phyloP scores from a whole-genome alignment of 73 alveolate genomes.

The Blepharisma stoltei region DNA sequence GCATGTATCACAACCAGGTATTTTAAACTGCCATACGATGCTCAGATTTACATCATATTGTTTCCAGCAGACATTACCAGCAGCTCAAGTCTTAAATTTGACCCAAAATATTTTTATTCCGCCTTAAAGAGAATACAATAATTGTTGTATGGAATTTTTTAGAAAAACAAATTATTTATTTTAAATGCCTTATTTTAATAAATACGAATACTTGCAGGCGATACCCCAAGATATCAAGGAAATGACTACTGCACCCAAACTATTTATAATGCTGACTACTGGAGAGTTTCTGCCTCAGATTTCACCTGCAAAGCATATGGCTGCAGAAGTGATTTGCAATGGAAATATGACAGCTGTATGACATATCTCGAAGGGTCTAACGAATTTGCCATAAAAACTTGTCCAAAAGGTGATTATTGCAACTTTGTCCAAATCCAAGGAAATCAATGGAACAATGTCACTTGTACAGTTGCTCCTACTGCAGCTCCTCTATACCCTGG shows the following conservation, averaged over 20 bases:
- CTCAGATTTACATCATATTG: not conserved
- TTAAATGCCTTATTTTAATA: no score
- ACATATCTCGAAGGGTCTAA: not conserved
- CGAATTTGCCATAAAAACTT: not conserved
- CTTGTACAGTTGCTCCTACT: not conserved
- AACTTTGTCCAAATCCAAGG: not conserved
- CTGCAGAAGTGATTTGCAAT: not conserved
- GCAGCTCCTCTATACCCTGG: not conserved
- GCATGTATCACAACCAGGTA: not conserved
- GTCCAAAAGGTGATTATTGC: not conserved
- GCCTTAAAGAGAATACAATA: no score
- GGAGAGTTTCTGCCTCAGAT: not conserved
- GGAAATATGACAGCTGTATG: not conserved
- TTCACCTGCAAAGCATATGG: slow-evolving; percentile 19
- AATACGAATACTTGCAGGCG: not conserved
- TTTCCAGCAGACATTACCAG: not conserved
- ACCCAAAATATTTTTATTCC: no score
- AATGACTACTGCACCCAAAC: slow-evolving; percentile 16
- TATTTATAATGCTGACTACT: not conserved
- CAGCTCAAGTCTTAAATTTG: not conserved
- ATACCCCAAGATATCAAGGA: slow-evolving; percentile 2
- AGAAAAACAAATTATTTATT: no score
- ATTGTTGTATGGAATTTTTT: no score
- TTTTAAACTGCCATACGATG: not conserved
- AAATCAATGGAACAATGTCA: slow-evolving; percentile 14